Base-by-base conservation (phyloP, 179 eudicot genomes). In the Patellifolia procumbens region DNA sequence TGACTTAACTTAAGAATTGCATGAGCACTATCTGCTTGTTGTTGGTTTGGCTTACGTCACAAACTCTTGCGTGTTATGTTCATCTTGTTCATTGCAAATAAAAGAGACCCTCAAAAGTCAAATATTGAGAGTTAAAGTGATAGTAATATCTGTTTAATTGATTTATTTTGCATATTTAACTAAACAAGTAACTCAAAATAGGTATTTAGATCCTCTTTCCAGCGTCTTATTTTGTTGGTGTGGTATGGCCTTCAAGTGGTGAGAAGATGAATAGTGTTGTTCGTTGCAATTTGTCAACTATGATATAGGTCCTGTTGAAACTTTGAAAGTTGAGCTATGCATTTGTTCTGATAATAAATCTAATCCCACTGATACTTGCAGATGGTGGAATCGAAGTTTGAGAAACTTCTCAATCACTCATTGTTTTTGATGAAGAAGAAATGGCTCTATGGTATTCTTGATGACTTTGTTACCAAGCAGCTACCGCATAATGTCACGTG, bases 401-500 rank as follows among this genome's bases (percentile, higher is more conserved):
- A 82, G 78, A 90, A 87, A 72, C 95, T 93, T 80, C 88, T 93
- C 56, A 66, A 76, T 80, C 98, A 92, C 84, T 91, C 96, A n/a
- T 72, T 80, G 76, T 59, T 87, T 73, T 89, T 92, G 55, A 83
- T 92, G 62, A 91, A 78, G 85, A 92, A 89, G 88, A 94, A 87
- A 85, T 94, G 98, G 98, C 55, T 89, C 39, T 94, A 88, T 83
- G 96, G 97, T 45, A 83, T 88, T 79, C 79, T 94, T 42, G 97
- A 94, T 74, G 98, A 91, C 82, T 93, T 91, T 66, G 84, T 89
- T 66, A 93, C 98, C 26, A 93, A 91, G 85, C 98, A 94, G 81
- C 96, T 92, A 67, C 98, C 98, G 6, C 96, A 94, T 81, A 94
- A 94, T 85, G 98, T 94, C 80, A 94, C 98, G 13, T 94, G 98